These are phyloP conservation scores for Psilocybe cyanescens DNA, from an alignment of 768 basidiomycete genomes.

Conservation along the genomic window DNA sequence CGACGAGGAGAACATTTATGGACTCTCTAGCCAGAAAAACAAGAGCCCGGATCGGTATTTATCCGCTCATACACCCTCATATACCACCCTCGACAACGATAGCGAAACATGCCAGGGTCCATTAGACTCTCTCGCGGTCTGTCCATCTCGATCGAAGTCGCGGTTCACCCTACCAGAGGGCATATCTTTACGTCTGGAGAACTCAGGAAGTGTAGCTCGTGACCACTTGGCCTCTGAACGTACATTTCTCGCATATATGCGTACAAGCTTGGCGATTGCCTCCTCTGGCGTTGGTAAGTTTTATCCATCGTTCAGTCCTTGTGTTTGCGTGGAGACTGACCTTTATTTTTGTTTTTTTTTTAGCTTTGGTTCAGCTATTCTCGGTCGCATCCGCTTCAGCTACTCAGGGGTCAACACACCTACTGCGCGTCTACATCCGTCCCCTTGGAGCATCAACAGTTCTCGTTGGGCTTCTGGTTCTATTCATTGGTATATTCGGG, in stretches of 20 bases:
- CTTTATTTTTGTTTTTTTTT: background rate
- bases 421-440: slow-evolving; percentile 39
- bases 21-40: background rate
- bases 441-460: slow-evolving; percentile 58
- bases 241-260: slow-evolving; percentile 65
- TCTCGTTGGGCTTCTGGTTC: slow-evolving; percentile 47
- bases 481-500: slow-evolving; percentile 47
- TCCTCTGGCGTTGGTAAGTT: slow-evolving; percentile 62
- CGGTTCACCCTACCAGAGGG: background rate
- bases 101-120: background rate
- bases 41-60: background rate
- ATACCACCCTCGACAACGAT: background rate
- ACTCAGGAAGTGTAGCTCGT: slow-evolving; percentile 64
- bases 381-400: slow-evolving; percentile 33
- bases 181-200: slow-evolving; percentile 41
- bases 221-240: slow-evolving; percentile 69
- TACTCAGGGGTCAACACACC: slow-evolving; percentile 18
- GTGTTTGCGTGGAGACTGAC: background rate
- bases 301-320: background rate
- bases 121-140: background rate
- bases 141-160: background rate
- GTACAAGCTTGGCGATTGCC: slow-evolving; percentile 65
- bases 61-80: background rate
- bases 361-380: slow-evolving; percentile 63
- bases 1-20: background rate